Evolutionary conservation across 176 grass and related monocot genomes (phyloP).

Genomic region (Triticum aestivum): IWGSC_CS_RefSeq_v2.1 NC_057802.1:11401346-11401845

Average conservation of each 20-base stretch:
- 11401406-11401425: too few species aligned
- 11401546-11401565: not conserved
- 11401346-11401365: not conserved
- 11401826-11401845: not conserved
- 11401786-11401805: not conserved
- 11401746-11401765: not conserved
- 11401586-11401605: not conserved
- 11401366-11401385: not conserved
- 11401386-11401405: not conserved
- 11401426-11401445: too few species aligned
- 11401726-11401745: not conserved
- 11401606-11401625: not conserved
- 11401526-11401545: not conserved
- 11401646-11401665: not conserved
- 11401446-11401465: not conserved
- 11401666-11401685: not conserved
- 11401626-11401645: not conserved
- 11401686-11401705: not conserved
- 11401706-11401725: not conserved
- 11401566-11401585: not conserved
- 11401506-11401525: too few species aligned
- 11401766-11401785: not conserved
- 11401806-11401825: not conserved
- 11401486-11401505: not conserved
- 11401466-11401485: not conserved